These are phyloP conservation scores for Penicillium antarcticum DNA, from an alignment of 495 filamentous ascomycete species.

Conservation along the genomic window DNA sequence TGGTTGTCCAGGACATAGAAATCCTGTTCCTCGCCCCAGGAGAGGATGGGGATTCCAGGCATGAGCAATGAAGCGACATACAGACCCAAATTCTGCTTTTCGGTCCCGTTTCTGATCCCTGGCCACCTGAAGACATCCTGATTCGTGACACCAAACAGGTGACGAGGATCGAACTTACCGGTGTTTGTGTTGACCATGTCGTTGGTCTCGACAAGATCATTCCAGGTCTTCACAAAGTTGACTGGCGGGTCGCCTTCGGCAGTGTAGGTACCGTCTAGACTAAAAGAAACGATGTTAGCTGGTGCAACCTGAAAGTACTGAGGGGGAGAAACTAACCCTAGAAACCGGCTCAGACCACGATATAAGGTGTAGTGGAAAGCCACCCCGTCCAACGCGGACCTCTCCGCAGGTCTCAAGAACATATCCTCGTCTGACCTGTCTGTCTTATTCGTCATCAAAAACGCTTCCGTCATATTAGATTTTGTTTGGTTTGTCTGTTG, in stretches of 20 bases:
- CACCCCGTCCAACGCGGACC: slow-evolving; percentile 38
- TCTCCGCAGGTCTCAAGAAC: slow-evolving; percentile 28
- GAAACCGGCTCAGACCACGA: slow-evolving; percentile 41
- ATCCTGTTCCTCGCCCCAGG: slow-evolving; percentile 51
- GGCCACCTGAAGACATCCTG: slow-evolving; percentile 54
- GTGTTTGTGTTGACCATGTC: slow-evolving; percentile 48
- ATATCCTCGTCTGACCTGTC: slow-evolving; percentile 16
- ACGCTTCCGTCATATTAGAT: slow-evolving; percentile 21
- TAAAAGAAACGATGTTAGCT: neutral
- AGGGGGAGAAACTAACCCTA: slow-evolving; percentile 25
- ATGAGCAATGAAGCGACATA: slow-evolving; percentile 44
- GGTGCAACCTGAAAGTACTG: neutral
- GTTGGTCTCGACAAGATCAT: slow-evolving; percentile 36
- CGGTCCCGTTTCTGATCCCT: slow-evolving; percentile 44
- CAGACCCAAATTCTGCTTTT: slow-evolving; percentile 41
- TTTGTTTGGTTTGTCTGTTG: slow-evolving; percentile 27
- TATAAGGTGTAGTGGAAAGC: slow-evolving; percentile 49
- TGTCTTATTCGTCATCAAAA: slow-evolving; percentile 17
- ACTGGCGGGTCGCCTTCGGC: slow-evolving; percentile 37
- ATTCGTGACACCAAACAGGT: slow-evolving; percentile 48
- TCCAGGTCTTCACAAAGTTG: slow-evolving; percentile 42
- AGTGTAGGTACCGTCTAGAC: slow-evolving; percentile 38
- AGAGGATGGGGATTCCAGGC: slow-evolving; percentile 44
- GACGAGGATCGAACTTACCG: slow-evolving; percentile 46
- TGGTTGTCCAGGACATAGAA: slow-evolving; percentile 48